Conservation (phyloP, 345 rosid species). For the Pugionium cornutum region DNA sequence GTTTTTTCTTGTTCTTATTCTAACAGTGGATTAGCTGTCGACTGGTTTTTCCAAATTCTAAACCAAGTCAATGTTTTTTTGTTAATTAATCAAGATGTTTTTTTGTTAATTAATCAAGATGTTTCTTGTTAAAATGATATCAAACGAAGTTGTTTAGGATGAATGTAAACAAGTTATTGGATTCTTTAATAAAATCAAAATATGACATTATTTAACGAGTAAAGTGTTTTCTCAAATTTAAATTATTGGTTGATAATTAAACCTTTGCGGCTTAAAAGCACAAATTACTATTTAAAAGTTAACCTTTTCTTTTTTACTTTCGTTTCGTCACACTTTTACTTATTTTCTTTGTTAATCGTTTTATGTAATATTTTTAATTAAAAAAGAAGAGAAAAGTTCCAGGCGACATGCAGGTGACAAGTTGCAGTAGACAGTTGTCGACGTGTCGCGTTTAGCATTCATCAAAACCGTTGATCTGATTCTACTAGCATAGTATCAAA, state of each 20-base stretch:
- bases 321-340: constrained; percentile 11
- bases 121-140: too few relatives aligned
- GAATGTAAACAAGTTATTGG: too few relatives aligned
- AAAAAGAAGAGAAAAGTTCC: constrained; percentile 1
- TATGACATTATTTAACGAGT: too few relatives aligned
- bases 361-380: neutral
- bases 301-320: constrained; percentile 4
- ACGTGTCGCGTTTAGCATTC: constrained; percentile 29
- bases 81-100: neutral
- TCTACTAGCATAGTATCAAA: constrained; percentile 11
- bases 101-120: neutral
- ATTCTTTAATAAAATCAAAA: too few relatives aligned
- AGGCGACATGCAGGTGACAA: constrained; percentile 35
- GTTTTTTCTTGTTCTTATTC: neutral
- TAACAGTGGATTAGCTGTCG: neutral
- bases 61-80: constrained; percentile 7
- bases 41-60: neutral
- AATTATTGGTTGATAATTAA: neutral
- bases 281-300: neutral
- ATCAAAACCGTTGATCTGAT: constrained; percentile 14
- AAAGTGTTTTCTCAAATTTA: neutral
- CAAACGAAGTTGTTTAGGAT: too few relatives aligned
- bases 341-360: neutral
- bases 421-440: constrained; percentile 30
- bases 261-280: constrained; percentile 34